Evolutionary conservation across 1,284 basidiomycete genomes (phyloP), one percentile per base, ranked within the genome.

Genomic region (Boletus semigastroideus): DNA sequence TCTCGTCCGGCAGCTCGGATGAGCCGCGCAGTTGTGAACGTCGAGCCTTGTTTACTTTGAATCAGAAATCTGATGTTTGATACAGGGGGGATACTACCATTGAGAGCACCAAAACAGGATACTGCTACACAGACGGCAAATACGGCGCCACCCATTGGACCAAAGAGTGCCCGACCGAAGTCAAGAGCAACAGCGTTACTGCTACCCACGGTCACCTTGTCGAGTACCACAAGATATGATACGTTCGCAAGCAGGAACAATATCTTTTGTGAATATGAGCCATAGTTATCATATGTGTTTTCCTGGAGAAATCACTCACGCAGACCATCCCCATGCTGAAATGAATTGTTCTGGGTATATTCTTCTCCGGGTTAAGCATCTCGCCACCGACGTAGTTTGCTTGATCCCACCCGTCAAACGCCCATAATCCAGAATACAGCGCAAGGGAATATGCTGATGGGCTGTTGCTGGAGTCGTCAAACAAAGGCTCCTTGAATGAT

Each of bases 131-230:
- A 84, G 54, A 82, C 77, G 1, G 94, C 92, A 67, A 99, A 98
- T 4, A 96, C 64, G 2, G 86, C 82, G 0, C 91, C 94, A 19
- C 97, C 96, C 13, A 88, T 70, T 6, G 86, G 83, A 7, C 97
- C 96, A 57, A 95, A 90, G 4, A 96, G 72, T 0, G 83, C 85
- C 49, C 87, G 81, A 2, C 97, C 97, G 63, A 98, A 99, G 70
- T 99, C 96, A 56, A 96, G 77, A 0, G 94, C 95, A 17, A 98
- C 92, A 0, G 95, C 98, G 60, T 98, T 98, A 56, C 89, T 92
- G 41, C 78, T 69, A n/a, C 78, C 80, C 14, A 92, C 87, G 9
- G 78, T 82, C 34, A 64, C 82, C 67, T 88, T 87, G 58, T 94
- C 88, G n/a, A 99, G 78, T 2, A 97, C 93, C 17, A 93, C 83